Base-by-base conservation (phyloP, 2,329 filamentous ascomycete genomes). In the Coniella vitis region DNA sequence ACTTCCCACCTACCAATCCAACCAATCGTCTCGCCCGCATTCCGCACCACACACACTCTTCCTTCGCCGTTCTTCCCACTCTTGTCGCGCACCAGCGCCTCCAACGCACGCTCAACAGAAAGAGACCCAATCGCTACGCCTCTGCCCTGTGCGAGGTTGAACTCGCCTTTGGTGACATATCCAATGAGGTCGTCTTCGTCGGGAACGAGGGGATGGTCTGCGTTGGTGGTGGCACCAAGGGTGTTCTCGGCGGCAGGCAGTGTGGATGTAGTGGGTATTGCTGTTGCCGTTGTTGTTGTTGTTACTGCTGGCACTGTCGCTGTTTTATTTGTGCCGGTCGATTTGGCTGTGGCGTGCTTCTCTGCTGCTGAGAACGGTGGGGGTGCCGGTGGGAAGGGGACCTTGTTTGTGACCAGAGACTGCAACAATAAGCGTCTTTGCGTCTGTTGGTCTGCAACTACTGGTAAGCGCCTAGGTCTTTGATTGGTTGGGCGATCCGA, bases 101-200 rank as follows among this genome's bases (percentile, higher is more conserved):
- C 66, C 3, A 77, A 51, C 1, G 86, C 74, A 63, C 74, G 84
- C 4, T 71, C 70, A 1, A 84, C 69, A 13, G 80, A 70, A 21
- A 97, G 61, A 43, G 78, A 84, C 0, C 86, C 93, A 51, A 97
- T 74, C 0, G 83, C 91, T 14, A 81, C 82, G 1, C 85, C 87
- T 56, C 76, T 78, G 0, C 91, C 93, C 55, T 86, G 80, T 2
- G 80, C 78, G 2, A 97, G 75, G 59, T 85, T 90, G 63, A 85
- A 95, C 44, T 87, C 84, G 0, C 91, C 93, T 1, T 85, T 86
- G 2, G 90, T 96, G 20, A 96, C 83, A 63, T 95, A 98, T 0
- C 93, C 93, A 44, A 97, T 79, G 12, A 97, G 72, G 62, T 96
- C 87, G 19, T 78, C 73, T 54, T 82, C 81, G 9, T 74, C 73